Evolutionary conservation across 2,329 filamentous ascomycete genomes (phyloP), one percentile per base, ranked within the genome.

Genomic region (Sporothrix humicola): DNA sequence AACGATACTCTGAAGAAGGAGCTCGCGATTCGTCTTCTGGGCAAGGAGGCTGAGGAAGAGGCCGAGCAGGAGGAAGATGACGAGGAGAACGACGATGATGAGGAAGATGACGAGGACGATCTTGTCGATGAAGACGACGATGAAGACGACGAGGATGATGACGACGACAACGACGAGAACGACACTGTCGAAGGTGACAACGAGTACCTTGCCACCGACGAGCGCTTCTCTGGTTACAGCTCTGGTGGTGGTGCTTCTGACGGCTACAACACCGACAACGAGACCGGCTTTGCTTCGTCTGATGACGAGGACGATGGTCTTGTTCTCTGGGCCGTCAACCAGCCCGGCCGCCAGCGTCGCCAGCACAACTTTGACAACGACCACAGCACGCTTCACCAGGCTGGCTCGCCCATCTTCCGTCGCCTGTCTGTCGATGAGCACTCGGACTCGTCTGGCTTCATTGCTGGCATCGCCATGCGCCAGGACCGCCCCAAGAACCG

Each of bases 1-100:
- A 90, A 92, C 77, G 96, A 98, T 80, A 97, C 95, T 4, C 86
- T 99, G 77, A 88, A 90, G 80, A 97, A 97, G 82, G 96, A 99
- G 82, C 94, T 94, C 75, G 90, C 90, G 44, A 96, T 99, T 76
- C 91, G 95, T 68, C 91, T 92, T 75, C 84, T 98, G 37, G 95
- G 91, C 66, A 91, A 93, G 79, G 95, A 99, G 82, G 96, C 91
- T 0, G 96, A 98, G 79, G 93, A 97, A 78, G 96, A 98, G 82
- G 95, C 91, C 3, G 84, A 91, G 10, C 86, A 92, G 72, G 91
- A 93, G 73, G 91, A 93, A 69, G 90, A 92, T n/a, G 90, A 91
- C 8, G 85, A 87, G 4, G 80, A 81, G 1, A 82, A 83, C 12
- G 83, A 84, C 13, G 83, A 84, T 0, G 84, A 85, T 0, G 84